phyloP scores from a whole-genome alignment of 495 filamentous ascomycete genomes.

The Delitschia confertaspora region DNA sequence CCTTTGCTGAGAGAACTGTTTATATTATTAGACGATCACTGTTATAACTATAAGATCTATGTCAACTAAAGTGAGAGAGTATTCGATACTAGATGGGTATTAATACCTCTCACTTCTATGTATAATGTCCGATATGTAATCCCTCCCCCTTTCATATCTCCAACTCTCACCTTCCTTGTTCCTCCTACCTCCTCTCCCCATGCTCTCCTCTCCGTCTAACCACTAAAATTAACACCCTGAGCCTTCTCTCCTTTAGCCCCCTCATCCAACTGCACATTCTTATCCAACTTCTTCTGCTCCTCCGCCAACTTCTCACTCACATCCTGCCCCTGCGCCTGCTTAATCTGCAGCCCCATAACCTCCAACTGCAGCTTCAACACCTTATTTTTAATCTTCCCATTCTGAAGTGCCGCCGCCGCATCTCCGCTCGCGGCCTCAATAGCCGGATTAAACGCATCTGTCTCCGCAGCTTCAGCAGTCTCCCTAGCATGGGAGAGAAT shows the following conservation, averaged over 20 bases:
- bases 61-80: too few relatives aligned
- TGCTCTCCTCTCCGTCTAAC: too few relatives aligned
- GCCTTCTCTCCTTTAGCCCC: constrained; percentile 33
- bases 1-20: too few relatives aligned
- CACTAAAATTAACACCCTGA: constrained; percentile 33
- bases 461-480: constrained; percentile 38
- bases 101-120: too few relatives aligned
- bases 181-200: too few relatives aligned
- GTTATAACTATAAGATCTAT: too few relatives aligned
- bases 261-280: constrained; percentile 38
- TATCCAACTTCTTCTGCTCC: constrained; percentile 40
- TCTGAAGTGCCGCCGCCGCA: constrained; percentile 35
- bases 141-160: background rate
- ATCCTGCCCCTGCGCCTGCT: constrained; percentile 36
- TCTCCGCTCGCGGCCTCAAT: constrained; percentile 33
- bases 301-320: constrained; percentile 31
- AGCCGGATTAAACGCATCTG: constrained; percentile 37
- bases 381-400: constrained; percentile 50
- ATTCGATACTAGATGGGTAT: too few relatives aligned
- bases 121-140: background rate
- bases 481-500: constrained; percentile 37
- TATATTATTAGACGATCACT: too few relatives aligned
- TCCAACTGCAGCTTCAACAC: constrained; percentile 43
- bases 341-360: constrained; percentile 32
- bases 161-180: background rate